Conservation (phyloP, 2,329 filamentous ascomycete genomes). For the Scortechinia acanthostroma region DNA sequence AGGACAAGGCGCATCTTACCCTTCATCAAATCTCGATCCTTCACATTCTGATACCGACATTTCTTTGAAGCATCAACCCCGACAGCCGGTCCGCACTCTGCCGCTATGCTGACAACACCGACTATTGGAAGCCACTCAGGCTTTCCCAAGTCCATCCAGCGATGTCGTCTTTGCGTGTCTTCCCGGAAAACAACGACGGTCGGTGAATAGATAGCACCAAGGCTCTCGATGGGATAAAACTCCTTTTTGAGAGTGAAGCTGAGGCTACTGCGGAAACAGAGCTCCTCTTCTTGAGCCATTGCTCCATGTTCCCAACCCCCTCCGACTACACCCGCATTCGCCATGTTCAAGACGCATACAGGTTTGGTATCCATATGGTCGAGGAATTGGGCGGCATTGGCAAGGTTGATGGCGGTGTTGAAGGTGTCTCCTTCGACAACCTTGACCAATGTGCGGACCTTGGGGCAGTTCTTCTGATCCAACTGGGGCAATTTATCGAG, state of each 20-base stretch:
- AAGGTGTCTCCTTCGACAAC: constrained; percentile 46
- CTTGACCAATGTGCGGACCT: not conserved
- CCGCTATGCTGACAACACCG: constrained; percentile 54
- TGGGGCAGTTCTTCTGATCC: not conserved
- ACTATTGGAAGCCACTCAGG: constrained; percentile 19
- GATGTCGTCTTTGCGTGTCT: constrained; percentile 33
- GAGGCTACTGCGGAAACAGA: constrained; percentile 58
- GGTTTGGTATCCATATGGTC: constrained; percentile 10
- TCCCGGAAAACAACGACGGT: constrained; percentile 47
- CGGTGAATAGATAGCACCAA: constrained; percentile 50
- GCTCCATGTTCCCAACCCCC: constrained; percentile 58
- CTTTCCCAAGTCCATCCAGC: constrained; percentile 37
- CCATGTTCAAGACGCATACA: constrained; percentile 62
- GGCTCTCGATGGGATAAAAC: constrained; percentile 43
- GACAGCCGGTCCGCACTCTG: constrained; percentile 12
- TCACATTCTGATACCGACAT: not conserved
- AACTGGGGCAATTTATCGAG: not conserved
- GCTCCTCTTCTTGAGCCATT: constrained; percentile 61
- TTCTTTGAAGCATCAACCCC: too few species aligned
- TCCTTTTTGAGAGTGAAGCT: constrained; percentile 31
- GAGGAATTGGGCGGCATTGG: constrained; percentile 9
- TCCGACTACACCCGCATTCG: constrained; percentile 44
- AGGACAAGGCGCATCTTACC: constrained; percentile 56
- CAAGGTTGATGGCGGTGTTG: constrained; percentile 39
- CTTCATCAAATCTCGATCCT: constrained; percentile 38